Percentiles rank a stretch among this genome's conserved stretches.
phyloP scores from a whole-genome alignment of 2,329 filamentous ascomycete species.

The Escovopsis sp. region DNA sequence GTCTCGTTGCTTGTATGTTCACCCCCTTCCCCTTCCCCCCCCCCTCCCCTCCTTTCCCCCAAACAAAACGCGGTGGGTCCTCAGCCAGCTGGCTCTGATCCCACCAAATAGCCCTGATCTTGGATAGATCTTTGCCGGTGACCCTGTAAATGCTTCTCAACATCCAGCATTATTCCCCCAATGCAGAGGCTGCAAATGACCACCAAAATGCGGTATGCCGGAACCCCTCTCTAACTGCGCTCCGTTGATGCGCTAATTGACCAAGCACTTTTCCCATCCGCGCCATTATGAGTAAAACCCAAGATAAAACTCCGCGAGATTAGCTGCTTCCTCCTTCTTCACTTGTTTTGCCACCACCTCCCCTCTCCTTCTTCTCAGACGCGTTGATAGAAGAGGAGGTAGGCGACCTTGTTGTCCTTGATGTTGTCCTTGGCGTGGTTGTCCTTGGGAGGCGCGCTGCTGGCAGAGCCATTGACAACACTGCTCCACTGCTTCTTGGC shows the following conservation, averaged over 20 bases:
- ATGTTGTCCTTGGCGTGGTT: slow-evolving; percentile 40
- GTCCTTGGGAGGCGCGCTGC: slow-evolving; percentile 40
- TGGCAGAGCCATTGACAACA: slow-evolving; percentile 49
- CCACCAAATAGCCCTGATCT: no score
- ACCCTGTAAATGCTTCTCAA: neutral
- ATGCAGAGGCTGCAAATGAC: slow-evolving; percentile 1
- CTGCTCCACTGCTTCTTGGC: slow-evolving; percentile 58
- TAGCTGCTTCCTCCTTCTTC: no score
- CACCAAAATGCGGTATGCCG: no score
- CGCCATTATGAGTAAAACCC: neutral
- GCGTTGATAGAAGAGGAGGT: slow-evolving; percentile 87
- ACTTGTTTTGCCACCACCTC: no score
- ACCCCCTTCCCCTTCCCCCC: no score
- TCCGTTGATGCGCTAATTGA: no score
- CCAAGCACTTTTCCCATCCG: neutral
- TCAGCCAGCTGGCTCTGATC: neutral
- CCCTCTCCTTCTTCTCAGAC: slow-evolving; percentile 27
- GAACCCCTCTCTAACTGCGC: no score
- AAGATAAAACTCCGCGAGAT: neutral
- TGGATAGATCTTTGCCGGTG: no score
- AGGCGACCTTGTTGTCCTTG: slow-evolving; percentile 93
- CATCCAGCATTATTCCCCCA: neutral
- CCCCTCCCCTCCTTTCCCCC: no score
- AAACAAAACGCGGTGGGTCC: neutral
- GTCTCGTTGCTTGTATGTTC: slow-evolving; percentile 9